phyloP scores from a whole-genome alignment of 768 basidiomycete genomes.

The Xerocomus spinulosus region DNA sequence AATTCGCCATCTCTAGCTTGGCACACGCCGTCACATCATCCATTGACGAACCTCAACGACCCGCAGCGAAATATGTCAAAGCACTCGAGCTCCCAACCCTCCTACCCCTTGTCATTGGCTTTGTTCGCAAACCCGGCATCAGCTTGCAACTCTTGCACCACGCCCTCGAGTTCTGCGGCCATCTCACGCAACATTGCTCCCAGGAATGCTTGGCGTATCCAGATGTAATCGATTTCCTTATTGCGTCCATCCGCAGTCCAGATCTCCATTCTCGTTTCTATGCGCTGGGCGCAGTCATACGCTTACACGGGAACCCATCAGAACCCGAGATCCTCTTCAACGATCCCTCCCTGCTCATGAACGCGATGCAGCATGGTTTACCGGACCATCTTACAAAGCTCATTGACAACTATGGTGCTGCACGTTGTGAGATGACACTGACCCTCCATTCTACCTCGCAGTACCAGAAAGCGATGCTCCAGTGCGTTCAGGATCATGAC shows the following conservation, averaged over 20 bases:
- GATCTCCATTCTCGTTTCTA: constrained; percentile 50
- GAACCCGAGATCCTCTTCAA: constrained; percentile 43
- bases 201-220: constrained; percentile 42
- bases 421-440: constrained; percentile 44
- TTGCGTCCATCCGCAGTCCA: constrained; percentile 50
- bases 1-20: constrained; percentile 48
- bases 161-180: constrained; percentile 43
- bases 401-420: constrained; percentile 45
- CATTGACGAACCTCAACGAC: constrained; percentile 36
- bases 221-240: constrained; percentile 44
- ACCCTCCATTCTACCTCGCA: constrained; percentile 39
- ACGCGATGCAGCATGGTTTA: constrained; percentile 38
- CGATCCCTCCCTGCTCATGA: constrained; percentile 48
- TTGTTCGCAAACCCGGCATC: constrained; percentile 40
- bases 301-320: constrained; percentile 40
- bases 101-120: constrained; percentile 39
- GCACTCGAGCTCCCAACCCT: constrained; percentile 42
- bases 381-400: constrained; percentile 44
- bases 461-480: constrained; percentile 52
- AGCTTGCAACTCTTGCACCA: constrained; percentile 47
- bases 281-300: constrained; percentile 51
- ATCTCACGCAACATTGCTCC: constrained; percentile 41
- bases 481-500: constrained; percentile 43
- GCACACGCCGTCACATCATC: constrained; percentile 48
- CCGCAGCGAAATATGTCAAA: constrained; percentile 36